These are phyloP conservation scores for Thelonectria rubi DNA, from an alignment of 2,329 filamentous ascomycete genomes.

Conservation along the genomic window DNA sequence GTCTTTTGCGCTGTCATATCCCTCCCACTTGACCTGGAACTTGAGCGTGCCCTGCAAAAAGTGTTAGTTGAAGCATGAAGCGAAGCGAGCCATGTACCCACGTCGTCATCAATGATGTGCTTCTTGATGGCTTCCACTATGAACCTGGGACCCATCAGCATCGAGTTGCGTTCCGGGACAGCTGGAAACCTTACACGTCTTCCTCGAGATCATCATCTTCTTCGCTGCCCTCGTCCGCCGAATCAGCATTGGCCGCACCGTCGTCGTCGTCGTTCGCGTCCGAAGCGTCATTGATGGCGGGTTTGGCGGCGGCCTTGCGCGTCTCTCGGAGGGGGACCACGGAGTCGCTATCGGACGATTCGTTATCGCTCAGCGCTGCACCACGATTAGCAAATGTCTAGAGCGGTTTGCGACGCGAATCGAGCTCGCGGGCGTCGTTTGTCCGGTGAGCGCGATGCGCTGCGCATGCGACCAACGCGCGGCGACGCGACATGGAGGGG, in stretches of 20 bases:
- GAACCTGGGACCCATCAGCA: conserved; percentile 59
- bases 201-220: conserved; percentile 53
- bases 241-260: conserved; percentile 40
- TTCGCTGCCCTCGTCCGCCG: conserved; percentile 45
- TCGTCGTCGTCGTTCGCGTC: conserved; percentile 39
- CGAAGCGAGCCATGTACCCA: conserved; percentile 43
- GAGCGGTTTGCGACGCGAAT: conserved; percentile 13
- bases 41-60: conserved; percentile 57
- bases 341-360: conserved; percentile 47
- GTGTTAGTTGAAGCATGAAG: conserved; percentile 8
- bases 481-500: background rate
- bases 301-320: conserved; percentile 32
- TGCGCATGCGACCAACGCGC: conserved; percentile 14
- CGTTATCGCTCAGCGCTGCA: conserved; percentile 51
- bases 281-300: conserved; percentile 31
- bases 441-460: conserved; percentile 22
- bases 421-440: conserved; percentile 1
- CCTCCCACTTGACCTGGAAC: conserved; percentile 84
- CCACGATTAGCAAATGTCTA: conserved; percentile 30
- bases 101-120: conserved; percentile 69
- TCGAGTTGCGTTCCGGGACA: conserved; percentile 11
- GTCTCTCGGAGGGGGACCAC: conserved; percentile 35
- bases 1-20: conserved; percentile 75
- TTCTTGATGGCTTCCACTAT: conserved; percentile 77
- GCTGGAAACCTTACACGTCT: conserved; percentile 52